These are phyloP conservation scores for Neofusicoccum cordaticola DNA, from an alignment of 2,329 filamentous ascomycete genomes.

Conservation along the genomic window DNA sequence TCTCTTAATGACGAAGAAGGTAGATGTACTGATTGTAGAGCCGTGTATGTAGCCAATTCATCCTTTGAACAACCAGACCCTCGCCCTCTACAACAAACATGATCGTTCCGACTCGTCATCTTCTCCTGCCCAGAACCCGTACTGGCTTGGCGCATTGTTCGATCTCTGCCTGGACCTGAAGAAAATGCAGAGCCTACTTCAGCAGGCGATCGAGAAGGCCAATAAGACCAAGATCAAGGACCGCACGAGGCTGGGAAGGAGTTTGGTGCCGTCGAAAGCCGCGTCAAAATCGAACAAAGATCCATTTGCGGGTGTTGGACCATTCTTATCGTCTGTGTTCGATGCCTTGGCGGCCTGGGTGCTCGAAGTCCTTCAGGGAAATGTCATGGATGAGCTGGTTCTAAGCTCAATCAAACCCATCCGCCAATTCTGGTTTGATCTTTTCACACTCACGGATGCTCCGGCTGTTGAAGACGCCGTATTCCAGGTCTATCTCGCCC, in stretches of 20 bases:
- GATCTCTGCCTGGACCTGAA: constrained; percentile 10
- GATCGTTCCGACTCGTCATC: not conserved
- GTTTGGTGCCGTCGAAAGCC: constrained; percentile 16
- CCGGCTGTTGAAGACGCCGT: constrained; percentile 50
- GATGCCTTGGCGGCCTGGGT: constrained; percentile 13
- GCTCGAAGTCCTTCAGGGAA: not conserved
- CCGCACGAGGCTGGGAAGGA: constrained; percentile 22
- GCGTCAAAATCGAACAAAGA: constrained; percentile 18
- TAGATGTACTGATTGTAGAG: constrained; percentile 15
- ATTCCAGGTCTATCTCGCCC: constrained; percentile 53
- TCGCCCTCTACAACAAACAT: constrained; percentile 28
- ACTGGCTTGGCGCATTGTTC: constrained; percentile 14
- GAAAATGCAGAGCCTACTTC: constrained; percentile 1
- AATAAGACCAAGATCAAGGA: constrained; percentile 16
- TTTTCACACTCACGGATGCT: constrained; percentile 29
- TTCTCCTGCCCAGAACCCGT: not conserved
- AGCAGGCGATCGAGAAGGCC: not conserved
- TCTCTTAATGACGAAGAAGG: not conserved
- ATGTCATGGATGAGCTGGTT: constrained; percentile 4
- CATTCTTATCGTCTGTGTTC: constrained; percentile 18
- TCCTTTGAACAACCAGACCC: constrained; percentile 46
- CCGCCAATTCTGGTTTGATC: constrained; percentile 47
- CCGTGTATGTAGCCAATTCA: constrained; percentile 38
- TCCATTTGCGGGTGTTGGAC: constrained; percentile 19
- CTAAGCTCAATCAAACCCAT: constrained; percentile 27